phyloP scores from a whole-genome alignment of 2,329 filamentous ascomycete genomes.

The Lithohypha guttulata region DNA sequence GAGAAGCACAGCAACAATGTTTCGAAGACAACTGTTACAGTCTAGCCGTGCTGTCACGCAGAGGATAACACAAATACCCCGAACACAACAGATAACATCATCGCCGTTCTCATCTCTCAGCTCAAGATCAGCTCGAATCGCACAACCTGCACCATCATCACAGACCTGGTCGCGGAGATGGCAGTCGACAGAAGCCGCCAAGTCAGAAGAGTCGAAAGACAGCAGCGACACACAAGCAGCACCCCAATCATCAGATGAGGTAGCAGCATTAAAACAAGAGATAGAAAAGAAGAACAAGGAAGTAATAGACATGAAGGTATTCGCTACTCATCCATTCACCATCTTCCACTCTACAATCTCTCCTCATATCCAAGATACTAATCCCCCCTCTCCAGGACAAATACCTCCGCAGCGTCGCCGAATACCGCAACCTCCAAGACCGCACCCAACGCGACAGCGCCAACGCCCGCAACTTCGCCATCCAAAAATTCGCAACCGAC shows the following conservation, averaged over 20 bases:
- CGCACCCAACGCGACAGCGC: slow-evolving; percentile 86
- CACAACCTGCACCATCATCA: slow-evolving; percentile 26
- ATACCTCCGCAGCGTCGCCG: slow-evolving; percentile 84
- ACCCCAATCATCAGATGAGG: slow-evolving; percentile 33
- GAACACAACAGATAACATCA: slow-evolving; percentile 10
- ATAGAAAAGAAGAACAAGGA: slow-evolving; percentile 63
- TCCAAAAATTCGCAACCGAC: slow-evolving; percentile 88
- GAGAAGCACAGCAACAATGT: slow-evolving; percentile 28
- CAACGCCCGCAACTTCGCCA: slow-evolving; percentile 78
- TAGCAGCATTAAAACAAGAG: slow-evolving; percentile 50
- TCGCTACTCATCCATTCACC: slow-evolving; percentile 8
- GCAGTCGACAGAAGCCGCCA: slow-evolving; percentile 34
- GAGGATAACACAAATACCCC: slow-evolving; percentile 11
- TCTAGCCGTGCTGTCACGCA: slow-evolving; percentile 29
- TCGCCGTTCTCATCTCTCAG: slow-evolving; percentile 14
- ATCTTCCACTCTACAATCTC: slow-evolving; percentile 1
- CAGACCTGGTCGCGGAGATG: slow-evolving; percentile 28
- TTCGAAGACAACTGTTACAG: slow-evolving; percentile 33
- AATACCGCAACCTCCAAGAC: slow-evolving; percentile 96
- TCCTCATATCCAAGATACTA: too few species aligned
- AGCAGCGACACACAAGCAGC: slow-evolving; percentile 34
- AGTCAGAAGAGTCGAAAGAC: slow-evolving; percentile 29
- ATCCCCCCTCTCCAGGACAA: slow-evolving; percentile 56
- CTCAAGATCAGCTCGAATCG: slow-evolving; percentile 18
- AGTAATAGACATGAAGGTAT: slow-evolving; percentile 74